Percentiles rank a stretch among this genome's conserved stretches.
These are phyloP conservation scores for Stenogyne calaminthoides DNA, from an alignment of 305 asterid genomes.

Conservation along the genomic window DNA sequence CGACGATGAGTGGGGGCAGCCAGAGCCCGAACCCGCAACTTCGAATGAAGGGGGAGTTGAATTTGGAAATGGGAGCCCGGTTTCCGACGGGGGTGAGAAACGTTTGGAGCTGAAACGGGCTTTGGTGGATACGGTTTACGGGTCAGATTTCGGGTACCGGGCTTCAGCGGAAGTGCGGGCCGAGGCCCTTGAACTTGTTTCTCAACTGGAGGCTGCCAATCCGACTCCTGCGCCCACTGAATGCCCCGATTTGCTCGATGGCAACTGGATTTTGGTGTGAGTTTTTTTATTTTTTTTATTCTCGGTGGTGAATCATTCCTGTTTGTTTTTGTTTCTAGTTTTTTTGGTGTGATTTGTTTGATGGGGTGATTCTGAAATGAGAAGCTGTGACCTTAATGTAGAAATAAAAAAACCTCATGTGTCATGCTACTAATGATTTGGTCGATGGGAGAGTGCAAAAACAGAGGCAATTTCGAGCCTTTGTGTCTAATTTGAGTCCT, in stretches of 20 bases:
- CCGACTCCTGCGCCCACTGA: slow-evolving; percentile 81
- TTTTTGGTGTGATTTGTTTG: neutral
- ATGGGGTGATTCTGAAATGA: neutral
- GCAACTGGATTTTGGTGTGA: slow-evolving; percentile 88
- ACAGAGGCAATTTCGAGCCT: neutral
- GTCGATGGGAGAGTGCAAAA: neutral
- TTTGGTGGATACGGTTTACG: slow-evolving; percentile 77
- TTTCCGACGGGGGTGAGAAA: slow-evolving; percentile 39
- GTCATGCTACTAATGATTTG: neutral
- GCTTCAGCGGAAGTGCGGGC: slow-evolving; percentile 80
- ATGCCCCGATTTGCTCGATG: slow-evolving; percentile 72
- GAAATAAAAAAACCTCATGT: neutral
- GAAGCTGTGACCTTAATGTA: neutral
- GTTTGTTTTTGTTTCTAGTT: neutral
- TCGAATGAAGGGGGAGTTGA: slow-evolving; percentile 73
- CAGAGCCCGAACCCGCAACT: no score
- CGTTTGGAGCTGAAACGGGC: slow-evolving; percentile 73
- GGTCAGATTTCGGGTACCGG: slow-evolving; percentile 76
- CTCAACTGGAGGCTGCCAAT: slow-evolving; percentile 82
- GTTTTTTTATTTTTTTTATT: slow-evolving; percentile 39
- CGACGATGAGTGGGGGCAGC: slow-evolving; percentile 74
- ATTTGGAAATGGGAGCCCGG: slow-evolving; percentile 55
- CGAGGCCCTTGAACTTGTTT: slow-evolving; percentile 75
- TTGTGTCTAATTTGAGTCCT: neutral
- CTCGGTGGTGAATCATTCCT: neutral